Conservation (phyloP, 805 yeast species). For the Suhomyces vadensis region DNA sequence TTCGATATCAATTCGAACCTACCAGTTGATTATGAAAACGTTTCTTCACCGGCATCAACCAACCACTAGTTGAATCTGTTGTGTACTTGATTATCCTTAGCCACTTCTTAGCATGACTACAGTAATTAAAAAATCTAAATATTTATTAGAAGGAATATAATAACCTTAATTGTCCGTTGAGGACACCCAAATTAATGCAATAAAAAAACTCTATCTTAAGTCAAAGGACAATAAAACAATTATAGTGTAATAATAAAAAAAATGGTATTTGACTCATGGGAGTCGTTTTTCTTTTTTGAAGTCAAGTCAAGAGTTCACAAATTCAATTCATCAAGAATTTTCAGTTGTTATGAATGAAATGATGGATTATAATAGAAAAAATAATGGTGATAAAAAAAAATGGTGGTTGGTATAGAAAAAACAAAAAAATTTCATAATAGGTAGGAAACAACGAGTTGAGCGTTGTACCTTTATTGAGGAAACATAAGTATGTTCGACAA, state of each 20-base stretch:
- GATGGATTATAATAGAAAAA: not conserved
- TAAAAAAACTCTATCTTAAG: conserved; percentile 37
- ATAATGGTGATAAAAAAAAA: conserved; percentile 11
- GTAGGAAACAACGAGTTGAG: conserved; percentile 46
- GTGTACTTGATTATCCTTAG: not conserved
- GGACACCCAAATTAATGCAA: conserved; percentile 52
- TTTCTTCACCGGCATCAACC: not conserved
- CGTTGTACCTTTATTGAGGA: conserved; percentile 28
- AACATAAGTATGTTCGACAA: conserved; percentile 5
- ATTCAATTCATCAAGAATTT: too few species aligned
- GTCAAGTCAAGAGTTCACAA: not conserved
- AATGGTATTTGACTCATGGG: too few species aligned
- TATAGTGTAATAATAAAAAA: conserved; percentile 19
- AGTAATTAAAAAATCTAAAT: not conserved
- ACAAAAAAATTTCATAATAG: conserved; percentile 16
- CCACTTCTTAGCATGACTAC: conserved; percentile 3
- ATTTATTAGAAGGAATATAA: conserved; percentile 6
- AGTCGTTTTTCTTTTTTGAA: not conserved
- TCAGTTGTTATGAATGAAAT: too few species aligned
- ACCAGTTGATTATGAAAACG: conserved; percentile 9
- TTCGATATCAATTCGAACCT: conserved; percentile 7
- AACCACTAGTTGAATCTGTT: not conserved
- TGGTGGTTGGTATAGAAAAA: conserved; percentile 6
- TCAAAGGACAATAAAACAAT: conserved; percentile 7
- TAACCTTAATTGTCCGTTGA: conserved; percentile 48